Percentiles rank a stretch among this genome's conserved stretches.
Evolutionary conservation across 257 asterid species (phyloP).

Genomic region (Fraxinus anomala): DNA sequence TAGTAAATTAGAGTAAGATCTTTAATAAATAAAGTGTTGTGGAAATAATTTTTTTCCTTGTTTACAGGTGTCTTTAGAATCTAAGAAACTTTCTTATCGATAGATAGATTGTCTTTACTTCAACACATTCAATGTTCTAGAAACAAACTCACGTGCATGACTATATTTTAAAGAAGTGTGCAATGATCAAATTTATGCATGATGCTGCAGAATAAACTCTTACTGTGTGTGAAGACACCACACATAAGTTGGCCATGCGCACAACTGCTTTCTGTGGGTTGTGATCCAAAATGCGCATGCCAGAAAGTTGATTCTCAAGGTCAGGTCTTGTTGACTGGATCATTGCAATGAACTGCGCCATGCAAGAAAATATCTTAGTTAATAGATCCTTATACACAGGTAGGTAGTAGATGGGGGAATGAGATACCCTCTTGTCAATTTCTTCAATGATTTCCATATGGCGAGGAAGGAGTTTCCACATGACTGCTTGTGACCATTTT

Average conservation of each 20-base stretch:
- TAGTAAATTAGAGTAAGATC: neutral
- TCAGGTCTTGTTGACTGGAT: slow-evolving; percentile 70
- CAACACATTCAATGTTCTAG: slow-evolving; percentile 13
- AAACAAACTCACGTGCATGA: neutral
- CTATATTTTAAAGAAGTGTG: neutral
- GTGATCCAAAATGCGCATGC: slow-evolving; percentile 74
- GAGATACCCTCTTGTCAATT: slow-evolving; percentile 84
- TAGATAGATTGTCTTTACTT: neutral
- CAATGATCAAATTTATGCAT: neutral
- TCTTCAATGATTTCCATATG: slow-evolving; percentile 97
- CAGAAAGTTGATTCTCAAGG: slow-evolving; percentile 72
- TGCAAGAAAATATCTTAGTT: slow-evolving; percentile 14
- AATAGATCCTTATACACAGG: slow-evolving; percentile 16
- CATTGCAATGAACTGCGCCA: slow-evolving; percentile 72
- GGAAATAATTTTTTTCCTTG: slow-evolving; percentile 10
- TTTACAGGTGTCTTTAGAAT: slow-evolving; percentile 17
- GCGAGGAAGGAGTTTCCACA: slow-evolving; percentile 99
- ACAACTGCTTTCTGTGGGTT: slow-evolving; percentile 87
- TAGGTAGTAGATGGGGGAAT: neutral
- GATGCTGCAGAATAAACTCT: slow-evolving; percentile 34
- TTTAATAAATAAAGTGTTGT: slow-evolving; percentile 9
- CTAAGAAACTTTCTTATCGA: neutral
- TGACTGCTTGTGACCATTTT: slow-evolving; percentile 96
- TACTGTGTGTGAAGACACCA: slow-evolving; percentile 94
- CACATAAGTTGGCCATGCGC: slow-evolving; percentile 98